phyloP scores from a whole-genome alignment of 805 yeast genomes.

The Cyberlindnera samutprakarnensis region DNA sequence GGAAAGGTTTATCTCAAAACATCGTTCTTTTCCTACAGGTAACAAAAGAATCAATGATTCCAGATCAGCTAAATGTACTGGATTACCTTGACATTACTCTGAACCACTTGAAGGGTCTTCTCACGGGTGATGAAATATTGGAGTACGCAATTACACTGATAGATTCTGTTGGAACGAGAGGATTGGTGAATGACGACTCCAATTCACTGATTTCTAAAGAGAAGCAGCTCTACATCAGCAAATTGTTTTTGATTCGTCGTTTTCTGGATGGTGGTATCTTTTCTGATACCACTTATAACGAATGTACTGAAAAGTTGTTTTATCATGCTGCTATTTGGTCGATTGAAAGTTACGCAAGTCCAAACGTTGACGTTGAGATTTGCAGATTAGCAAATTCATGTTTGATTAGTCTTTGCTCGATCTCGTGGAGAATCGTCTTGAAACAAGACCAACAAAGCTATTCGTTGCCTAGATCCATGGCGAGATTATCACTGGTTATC shows the following conservation, averaged over 20 bases:
- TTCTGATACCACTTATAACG: constrained; percentile 20
- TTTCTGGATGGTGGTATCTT: constrained; percentile 33
- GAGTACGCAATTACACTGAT: constrained; percentile 37
- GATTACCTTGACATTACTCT: constrained; percentile 54
- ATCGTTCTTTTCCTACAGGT: constrained; percentile 38
- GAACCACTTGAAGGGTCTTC: constrained; percentile 31
- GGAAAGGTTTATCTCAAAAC: constrained; percentile 26
- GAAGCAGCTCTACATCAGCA: constrained; percentile 49
- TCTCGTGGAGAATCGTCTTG: constrained; percentile 30
- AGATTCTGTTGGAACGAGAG: constrained; percentile 49
- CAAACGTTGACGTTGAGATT: constrained; percentile 43
- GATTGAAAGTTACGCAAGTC: constrained; percentile 42
- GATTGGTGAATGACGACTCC: constrained; percentile 24
- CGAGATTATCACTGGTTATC: constrained; percentile 48
- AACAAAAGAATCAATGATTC: constrained; percentile 38
- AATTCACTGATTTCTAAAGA: constrained; percentile 32
- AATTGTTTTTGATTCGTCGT: constrained; percentile 55
- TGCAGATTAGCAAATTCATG: constrained; percentile 58
- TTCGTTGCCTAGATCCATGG: constrained; percentile 37
- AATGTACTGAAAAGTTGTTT: constrained; percentile 37
- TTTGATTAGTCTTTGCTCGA: constrained; percentile 40
- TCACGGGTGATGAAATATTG: constrained; percentile 33
- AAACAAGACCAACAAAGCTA: constrained; percentile 25
- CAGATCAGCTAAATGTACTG: constrained; percentile 57
- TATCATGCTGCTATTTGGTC: constrained; percentile 46